phyloP scores from a whole-genome alignment of 2,329 filamentous ascomycete species.

The Periconia macrospinosa region DNA sequence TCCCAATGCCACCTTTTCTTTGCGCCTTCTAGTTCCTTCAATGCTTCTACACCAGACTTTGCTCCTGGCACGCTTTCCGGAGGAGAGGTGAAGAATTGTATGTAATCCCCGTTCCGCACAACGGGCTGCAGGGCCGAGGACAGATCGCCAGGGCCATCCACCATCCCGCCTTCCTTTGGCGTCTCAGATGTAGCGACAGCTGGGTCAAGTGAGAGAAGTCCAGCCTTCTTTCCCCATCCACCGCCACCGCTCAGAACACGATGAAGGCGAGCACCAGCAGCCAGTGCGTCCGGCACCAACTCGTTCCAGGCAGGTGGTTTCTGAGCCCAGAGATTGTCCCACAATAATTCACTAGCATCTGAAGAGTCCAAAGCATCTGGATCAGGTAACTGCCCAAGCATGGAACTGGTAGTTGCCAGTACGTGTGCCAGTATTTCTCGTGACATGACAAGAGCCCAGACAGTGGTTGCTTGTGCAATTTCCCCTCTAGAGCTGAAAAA shows the following conservation, averaged over 20 bases:
- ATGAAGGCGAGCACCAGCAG: slow-evolving; percentile 45
- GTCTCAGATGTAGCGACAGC: slow-evolving; percentile 12
- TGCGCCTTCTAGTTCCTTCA: not conserved
- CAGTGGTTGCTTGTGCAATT: slow-evolving; percentile 56
- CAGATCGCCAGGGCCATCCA: slow-evolving; percentile 28
- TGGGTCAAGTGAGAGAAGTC: slow-evolving; percentile 77
- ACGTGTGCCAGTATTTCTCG: slow-evolving; percentile 5
- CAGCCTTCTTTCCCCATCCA: slow-evolving; percentile 81
- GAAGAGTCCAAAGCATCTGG: not conserved
- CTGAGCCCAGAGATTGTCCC: slow-evolving; percentile 22
- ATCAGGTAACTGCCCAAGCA: slow-evolving; percentile 13
- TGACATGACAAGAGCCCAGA: slow-evolving; percentile 76
- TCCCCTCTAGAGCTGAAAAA: slow-evolving; percentile 54
- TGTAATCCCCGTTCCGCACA: slow-evolving; percentile 63
- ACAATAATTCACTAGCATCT: slow-evolving; percentile 4
- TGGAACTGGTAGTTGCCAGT: slow-evolving; percentile 5
- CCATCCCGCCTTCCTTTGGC: slow-evolving; percentile 1
- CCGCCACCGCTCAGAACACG: slow-evolving; percentile 74
- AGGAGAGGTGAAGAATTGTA: slow-evolving; percentile 48
- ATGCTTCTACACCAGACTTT: not conserved
- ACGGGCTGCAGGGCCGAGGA: slow-evolving; percentile 55
- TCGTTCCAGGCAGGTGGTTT: slow-evolving; percentile 23
- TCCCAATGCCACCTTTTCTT: slow-evolving; percentile 22
- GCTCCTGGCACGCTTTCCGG: not conserved
- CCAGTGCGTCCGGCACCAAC: slow-evolving; percentile 21